phyloP scores from a whole-genome alignment of 352 stramenopile genomes.

The Aphanomyces astaci region DNA sequence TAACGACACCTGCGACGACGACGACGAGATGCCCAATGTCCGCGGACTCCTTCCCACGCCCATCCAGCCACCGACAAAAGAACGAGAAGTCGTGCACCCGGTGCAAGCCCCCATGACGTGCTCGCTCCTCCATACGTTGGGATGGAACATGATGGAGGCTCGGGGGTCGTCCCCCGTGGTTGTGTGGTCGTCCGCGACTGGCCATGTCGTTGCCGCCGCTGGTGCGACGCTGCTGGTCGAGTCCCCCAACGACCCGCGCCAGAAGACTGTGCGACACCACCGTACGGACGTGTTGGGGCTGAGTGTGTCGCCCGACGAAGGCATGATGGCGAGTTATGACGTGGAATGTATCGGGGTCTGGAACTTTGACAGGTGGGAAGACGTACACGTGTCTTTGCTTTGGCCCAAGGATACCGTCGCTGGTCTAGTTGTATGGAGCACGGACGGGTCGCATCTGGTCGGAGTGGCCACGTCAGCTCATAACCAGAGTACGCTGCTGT shows the following conservation, averaged over 20 bases:
- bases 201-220: not conserved
- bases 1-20: not conserved
- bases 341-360: not conserved
- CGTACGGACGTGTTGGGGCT: not conserved
- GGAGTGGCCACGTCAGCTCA: not conserved
- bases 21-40: not conserved
- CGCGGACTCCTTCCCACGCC: not conserved
- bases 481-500: not conserved
- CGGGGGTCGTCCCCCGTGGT: not conserved
- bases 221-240: not conserved
- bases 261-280: not conserved
- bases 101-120: not conserved
- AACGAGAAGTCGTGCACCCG: not conserved
- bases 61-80: conserved; percentile 1
- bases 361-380: not conserved
- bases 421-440: not conserved
- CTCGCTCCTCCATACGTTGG: not conserved
- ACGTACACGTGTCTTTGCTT: not conserved
- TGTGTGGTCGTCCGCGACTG: not conserved
- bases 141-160: not conserved
- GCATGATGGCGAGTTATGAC: not conserved
- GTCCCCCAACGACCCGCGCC: not conserved
- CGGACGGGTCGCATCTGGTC: not conserved
- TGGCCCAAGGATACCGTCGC: not conserved
- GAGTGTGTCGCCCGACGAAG: not conserved